phyloP scores from a whole-genome alignment of 2,329 filamentous ascomycete genomes.

The Aschersonia sp. region DNA sequence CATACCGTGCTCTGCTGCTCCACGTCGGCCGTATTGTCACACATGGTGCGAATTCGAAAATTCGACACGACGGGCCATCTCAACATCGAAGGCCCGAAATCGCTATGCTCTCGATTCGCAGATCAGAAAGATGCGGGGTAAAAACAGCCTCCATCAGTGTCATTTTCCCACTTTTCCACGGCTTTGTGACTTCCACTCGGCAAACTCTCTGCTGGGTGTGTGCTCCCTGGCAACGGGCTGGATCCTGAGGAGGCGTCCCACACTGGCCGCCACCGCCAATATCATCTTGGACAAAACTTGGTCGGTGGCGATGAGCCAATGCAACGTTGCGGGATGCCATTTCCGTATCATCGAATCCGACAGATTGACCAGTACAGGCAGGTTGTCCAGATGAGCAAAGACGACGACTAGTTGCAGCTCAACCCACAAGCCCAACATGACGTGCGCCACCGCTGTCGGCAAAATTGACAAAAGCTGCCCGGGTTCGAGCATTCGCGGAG shows the following conservation, averaged over 20 bases:
- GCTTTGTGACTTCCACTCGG: neutral
- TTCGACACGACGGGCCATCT: too few relatives aligned
- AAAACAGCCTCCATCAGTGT: too few relatives aligned
- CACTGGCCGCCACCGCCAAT: constrained; percentile 3
- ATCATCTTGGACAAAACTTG: constrained; percentile 5
- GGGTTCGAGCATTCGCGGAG: constrained; percentile 3
- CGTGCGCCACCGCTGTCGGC: constrained; percentile 5
- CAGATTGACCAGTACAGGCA: constrained; percentile 12
- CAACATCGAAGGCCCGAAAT: too few relatives aligned
- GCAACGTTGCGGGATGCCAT: neutral
- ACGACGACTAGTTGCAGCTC: constrained; percentile 14
- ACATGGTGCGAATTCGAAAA: too few relatives aligned
- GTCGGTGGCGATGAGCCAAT: constrained; percentile 1
- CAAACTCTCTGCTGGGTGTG: constrained; percentile 3
- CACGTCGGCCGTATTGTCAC: too few relatives aligned
- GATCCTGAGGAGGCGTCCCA: constrained; percentile 4
- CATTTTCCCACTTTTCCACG: too few relatives aligned
- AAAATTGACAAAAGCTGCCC: neutral
- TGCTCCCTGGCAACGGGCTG: constrained; percentile 4
- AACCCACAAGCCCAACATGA: constrained; percentile 13
- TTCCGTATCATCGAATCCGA: constrained; percentile 1
- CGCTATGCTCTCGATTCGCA: too few relatives aligned
- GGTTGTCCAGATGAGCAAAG: constrained; percentile 14
- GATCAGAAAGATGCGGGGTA: too few relatives aligned
- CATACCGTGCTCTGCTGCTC: too few relatives aligned